Percentiles rank a stretch among this genome's conserved stretches.
Evolutionary conservation across 1,284 basidiomycete species (phyloP).

Genomic region (Ceratobasidium sp.): DNA sequence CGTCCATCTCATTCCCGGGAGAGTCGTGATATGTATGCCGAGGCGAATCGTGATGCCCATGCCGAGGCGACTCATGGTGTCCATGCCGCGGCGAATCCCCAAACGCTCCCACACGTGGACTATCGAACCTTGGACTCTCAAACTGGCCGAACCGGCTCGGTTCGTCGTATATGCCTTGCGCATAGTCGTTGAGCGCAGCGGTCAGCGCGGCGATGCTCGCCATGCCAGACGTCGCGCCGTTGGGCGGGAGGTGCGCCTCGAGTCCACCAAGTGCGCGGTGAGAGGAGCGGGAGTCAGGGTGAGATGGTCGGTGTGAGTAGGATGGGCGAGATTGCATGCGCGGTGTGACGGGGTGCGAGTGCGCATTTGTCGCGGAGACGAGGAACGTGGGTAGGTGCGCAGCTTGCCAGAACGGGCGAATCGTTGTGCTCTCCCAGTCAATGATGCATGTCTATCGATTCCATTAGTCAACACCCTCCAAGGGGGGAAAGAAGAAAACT

Average conservation of each 20-base stretch:
- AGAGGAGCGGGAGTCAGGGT: conserved; percentile 5
- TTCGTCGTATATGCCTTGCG: conserved; percentile 16
- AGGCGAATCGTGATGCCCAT: neutral
- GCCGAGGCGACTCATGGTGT: neutral
- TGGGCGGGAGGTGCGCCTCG: conserved; percentile 15
- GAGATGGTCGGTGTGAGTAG: conserved; percentile 48
- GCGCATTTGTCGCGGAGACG: conserved; percentile 64
- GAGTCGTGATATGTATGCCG: neutral
- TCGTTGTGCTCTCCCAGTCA: conserved; percentile 87
- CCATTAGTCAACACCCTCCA: conserved; percentile 13
- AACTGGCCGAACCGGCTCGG: neutral
- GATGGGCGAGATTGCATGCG: conserved; percentile 53
- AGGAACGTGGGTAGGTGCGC: conserved; percentile 83
- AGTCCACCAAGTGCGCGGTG: neutral
- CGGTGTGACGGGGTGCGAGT: conserved; percentile 47
- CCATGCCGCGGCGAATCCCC: conserved; percentile 2
- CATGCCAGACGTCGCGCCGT: conserved; percentile 36
- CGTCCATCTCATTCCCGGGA: conserved; percentile 1
- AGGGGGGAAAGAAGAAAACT: conserved; percentile 53
- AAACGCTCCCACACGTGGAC: neutral
- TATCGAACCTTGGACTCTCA: conserved; percentile 6
- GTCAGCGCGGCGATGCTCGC: conserved; percentile 38
- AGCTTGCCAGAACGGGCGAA: conserved; percentile 80
- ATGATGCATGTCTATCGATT: conserved; percentile 75
- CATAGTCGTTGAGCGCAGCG: conserved; percentile 38